Evolutionary conservation across 163 green algal genomes (phyloP), one percentile per base, ranked within the genome.

Genomic region (Trebouxiophyceae sp.): DNA sequence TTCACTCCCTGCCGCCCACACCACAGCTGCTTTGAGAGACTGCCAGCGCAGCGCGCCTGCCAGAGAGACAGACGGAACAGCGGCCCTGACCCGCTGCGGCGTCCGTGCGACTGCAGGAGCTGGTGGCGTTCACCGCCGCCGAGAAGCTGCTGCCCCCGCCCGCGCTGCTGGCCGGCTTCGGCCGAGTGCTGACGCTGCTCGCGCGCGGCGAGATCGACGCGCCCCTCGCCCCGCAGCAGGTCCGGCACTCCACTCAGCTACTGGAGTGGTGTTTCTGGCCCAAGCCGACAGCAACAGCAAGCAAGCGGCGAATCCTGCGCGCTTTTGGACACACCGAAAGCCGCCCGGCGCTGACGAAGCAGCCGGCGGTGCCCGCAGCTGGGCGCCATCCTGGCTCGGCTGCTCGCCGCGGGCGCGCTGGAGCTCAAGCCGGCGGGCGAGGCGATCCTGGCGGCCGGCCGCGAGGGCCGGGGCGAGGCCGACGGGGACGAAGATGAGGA

Each of bases 371-470:
- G 31, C 29, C 2, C 59, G 23, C 66, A 78, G 67, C 54, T 86
- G 29, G 63, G 67, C 2, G 24, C 5, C 19, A 44, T 75, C 5
- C 27, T 66, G 30, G 69, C 30, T 4, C n/a, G 29, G 4, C 45
- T 73, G 27, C 27, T 67, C 24, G 50, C 47, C n/a, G 30, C 27
- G 4, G 50, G 47, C 23, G 57, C 19, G 2, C 33, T 72, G 57
- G 29, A 33, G 20, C 62, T 80, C 5, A 62, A 70, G 27, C 19
- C 24, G n/a, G 8, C 81, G 0, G 66, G 24, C 24, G 20, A 68
- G 24, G 50, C 74, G 29, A 62, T 76, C 20, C 62, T 76, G 28
- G 57, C 68, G 16, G 77, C 74, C 29, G 66, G 54, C n/a, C n/a
- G n/a, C n/a, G n/a, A n/a, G n/a, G n/a, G n/a, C n/a, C n/a, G n/a